phyloP scores from a whole-genome alignment of 2,329 filamentous ascomycete genomes.

The Xylaria arbuscula region DNA sequence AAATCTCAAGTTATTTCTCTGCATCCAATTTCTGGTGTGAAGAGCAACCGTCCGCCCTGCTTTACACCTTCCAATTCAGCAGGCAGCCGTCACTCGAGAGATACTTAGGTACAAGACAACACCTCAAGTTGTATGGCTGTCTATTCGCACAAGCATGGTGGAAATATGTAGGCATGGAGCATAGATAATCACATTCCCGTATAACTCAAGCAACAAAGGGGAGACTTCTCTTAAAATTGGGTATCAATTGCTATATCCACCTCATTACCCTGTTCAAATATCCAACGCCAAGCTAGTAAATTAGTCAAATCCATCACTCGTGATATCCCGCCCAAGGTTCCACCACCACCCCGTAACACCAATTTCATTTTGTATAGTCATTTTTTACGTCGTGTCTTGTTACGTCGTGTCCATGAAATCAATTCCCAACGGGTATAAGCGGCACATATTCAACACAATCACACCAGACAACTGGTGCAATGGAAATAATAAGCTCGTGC shows the following conservation, averaged over 20 bases:
- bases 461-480: neutral
- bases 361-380: neutral
- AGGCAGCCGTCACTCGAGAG: too few relatives aligned
- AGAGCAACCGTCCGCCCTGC: too few relatives aligned
- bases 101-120: too few relatives aligned
- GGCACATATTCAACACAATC: neutral
- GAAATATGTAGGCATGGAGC: too few relatives aligned
- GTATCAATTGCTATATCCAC: conserved; percentile 32
- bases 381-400: neutral
- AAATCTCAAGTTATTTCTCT: too few relatives aligned
- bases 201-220: neutral
- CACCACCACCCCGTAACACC: neutral
- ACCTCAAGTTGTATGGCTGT: too few relatives aligned
- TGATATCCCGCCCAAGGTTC: neutral
- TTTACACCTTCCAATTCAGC: too few relatives aligned
- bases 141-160: too few relatives aligned
- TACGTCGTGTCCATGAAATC: neutral
- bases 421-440: conserved; percentile 1
- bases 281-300: conserved; percentile 15
- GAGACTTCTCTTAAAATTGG: conserved; percentile 17
- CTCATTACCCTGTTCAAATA: neutral
- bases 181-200: neutral
- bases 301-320: neutral
- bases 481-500: neutral
- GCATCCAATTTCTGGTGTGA: too few relatives aligned